Percentiles rank a stretch among this genome's conserved stretches.
These are phyloP conservation scores for Lepidium didymum DNA, from an alignment of 345 rosid genomes.

Conservation along the genomic window DNA sequence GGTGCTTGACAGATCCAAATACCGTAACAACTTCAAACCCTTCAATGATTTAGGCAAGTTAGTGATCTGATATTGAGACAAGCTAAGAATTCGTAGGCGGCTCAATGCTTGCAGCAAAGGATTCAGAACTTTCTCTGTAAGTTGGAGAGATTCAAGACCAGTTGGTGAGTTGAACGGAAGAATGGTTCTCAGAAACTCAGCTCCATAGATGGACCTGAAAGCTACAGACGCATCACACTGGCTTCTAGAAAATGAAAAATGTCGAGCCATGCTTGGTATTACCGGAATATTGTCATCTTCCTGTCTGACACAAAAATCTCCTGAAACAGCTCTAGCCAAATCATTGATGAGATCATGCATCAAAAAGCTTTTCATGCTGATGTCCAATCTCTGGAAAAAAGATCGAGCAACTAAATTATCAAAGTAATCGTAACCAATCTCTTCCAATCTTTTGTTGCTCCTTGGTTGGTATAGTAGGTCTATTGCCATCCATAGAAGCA, in stretches of 20 bases:
- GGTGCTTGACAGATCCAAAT: constrained; percentile 31
- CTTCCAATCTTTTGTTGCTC: constrained; percentile 23
- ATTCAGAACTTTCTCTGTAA: constrained; percentile 16
- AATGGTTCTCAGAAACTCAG: constrained; percentile 24
- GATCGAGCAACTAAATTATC: constrained; percentile 15
- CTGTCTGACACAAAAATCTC: constrained; percentile 32
- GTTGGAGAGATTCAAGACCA: constrained; percentile 26
- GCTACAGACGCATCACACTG: constrained; percentile 23
- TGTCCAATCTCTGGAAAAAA: constrained; percentile 15
- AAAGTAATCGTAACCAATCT: constrained; percentile 24
- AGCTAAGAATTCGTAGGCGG: constrained; percentile 23
- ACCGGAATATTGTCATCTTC: constrained; percentile 18
- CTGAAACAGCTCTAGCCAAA: constrained; percentile 32
- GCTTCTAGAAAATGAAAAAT: constrained; percentile 36
- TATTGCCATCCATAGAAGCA: constrained; percentile 35
- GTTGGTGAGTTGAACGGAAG: constrained; percentile 27
- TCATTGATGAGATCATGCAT: constrained; percentile 43
- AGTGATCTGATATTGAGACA: constrained; percentile 27
- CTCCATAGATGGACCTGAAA: constrained; percentile 18
- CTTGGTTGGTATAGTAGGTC: constrained; percentile 32
- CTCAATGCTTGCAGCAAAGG: constrained; percentile 16
- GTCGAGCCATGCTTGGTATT: constrained; percentile 23
- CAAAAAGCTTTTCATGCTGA: constrained; percentile 20
- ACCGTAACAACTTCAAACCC: constrained; percentile 26
- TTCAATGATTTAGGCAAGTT: constrained; percentile 26